Evolutionary conservation across 129 eudicot genomes (phyloP), one percentile per base, ranked within the genome.

Genomic region (Tagetes patula): DNA sequence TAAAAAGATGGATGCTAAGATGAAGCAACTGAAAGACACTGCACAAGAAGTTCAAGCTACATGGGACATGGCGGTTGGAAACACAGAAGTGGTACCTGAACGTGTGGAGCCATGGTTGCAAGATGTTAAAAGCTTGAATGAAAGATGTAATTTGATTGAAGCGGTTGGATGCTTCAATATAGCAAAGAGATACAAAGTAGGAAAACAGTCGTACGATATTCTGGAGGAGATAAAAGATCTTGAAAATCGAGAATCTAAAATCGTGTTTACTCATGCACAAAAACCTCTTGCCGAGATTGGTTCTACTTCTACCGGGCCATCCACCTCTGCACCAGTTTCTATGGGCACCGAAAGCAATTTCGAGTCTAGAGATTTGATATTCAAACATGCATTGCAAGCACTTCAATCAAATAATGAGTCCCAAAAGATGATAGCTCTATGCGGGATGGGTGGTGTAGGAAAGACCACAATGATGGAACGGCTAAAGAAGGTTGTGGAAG

Each of bases 381-480:
- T 59, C 40, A 59, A 32, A 2, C 14, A 33, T 2, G 41, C 9
- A 59, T 34, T 59, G 1, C 32, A 59, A 32, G 2, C 65, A 2
- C 65, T 59, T 27, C 41, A 11, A 59, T 20, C 38, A 0, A 11
- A 59, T 34, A 9, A 3, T 8, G 33, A 59, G 7, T 32, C 42
- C 40, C 40, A 32, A 32, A 59, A 14, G 75, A 70, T 60, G 66
- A 60, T 70, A 1, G 75, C 75, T 54, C 9, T 70, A 27, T 53
- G 64, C 9, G 75, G 75, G 64, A 70, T 70, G 75, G 64, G 50
- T 0, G 75, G 75, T 14, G 52, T 70, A 5, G 75, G 75, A 30
- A 70, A 70, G 75, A 70, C 75, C 75, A 45, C 56, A 0, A 45
- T 67, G 72, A 67, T 67, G 72, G 72, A 67, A 67, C 41, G 46